Percentiles rank a stretch among this genome's conserved stretches.
Conservation (phyloP, 2,329 filamentous ascomycete genomes). For the Epichloe elymi region DNA sequence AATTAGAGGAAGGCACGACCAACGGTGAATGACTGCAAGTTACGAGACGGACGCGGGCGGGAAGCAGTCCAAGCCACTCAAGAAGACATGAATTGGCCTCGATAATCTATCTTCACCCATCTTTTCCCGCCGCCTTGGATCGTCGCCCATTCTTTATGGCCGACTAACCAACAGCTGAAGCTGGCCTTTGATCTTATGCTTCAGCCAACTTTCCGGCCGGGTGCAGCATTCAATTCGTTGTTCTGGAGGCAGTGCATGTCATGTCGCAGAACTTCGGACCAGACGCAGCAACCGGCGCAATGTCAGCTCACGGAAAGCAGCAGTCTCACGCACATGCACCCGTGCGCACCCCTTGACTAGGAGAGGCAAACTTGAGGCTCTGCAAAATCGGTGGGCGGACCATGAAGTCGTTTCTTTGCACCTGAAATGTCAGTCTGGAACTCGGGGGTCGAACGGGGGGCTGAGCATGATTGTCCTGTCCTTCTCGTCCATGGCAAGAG, state of each 20-base stretch:
- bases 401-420: not conserved
- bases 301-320: not conserved
- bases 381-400: not conserved
- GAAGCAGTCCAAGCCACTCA: not conserved
- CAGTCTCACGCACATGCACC: not conserved
- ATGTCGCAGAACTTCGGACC: constrained; percentile 3
- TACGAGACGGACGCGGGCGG: not conserved
- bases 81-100: not conserved
- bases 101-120: not conserved
- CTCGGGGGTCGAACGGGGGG: no score
- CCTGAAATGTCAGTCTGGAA: not conserved
- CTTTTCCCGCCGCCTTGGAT: no score
- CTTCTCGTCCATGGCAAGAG: no score
- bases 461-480: no score
- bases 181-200: not conserved
- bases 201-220: not conserved
- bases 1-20: not conserved
- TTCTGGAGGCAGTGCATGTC: constrained; percentile 1
- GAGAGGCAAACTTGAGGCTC: not conserved
- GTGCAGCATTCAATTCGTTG: not conserved
- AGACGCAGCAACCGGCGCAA: not conserved
- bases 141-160: no score
- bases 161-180: not conserved
- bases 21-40: not conserved
- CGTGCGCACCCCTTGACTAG: not conserved